Percentiles rank a stretch among this genome's conserved stretches.
Conservation (phyloP, 192 early-diverging fungal species). For the Coemansia sp. region DNA sequence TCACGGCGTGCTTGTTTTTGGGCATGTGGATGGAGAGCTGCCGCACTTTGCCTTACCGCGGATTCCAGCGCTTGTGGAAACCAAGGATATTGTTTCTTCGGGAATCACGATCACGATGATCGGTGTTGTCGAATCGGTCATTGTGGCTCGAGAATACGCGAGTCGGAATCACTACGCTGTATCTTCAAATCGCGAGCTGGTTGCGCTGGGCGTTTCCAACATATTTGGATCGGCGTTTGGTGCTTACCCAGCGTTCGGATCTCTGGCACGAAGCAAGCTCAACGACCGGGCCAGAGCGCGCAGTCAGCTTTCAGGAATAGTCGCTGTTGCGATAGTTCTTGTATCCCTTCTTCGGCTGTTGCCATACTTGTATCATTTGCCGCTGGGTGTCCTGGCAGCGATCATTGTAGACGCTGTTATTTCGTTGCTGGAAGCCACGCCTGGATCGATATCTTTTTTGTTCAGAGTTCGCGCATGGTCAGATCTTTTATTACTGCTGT, state of each 20-base stretch:
- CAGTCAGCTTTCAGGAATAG: slow-evolving; percentile 85
- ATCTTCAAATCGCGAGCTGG: slow-evolving; percentile 93
- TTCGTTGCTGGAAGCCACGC: slow-evolving; percentile 72
- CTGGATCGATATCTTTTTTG: slow-evolving; percentile 78
- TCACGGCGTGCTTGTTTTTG: slow-evolving; percentile 77
- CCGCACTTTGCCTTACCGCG: slow-evolving; percentile 58
- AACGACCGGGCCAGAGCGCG: slow-evolving; percentile 90
- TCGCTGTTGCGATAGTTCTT: slow-evolving; percentile 74
- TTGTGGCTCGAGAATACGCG: slow-evolving; percentile 90
- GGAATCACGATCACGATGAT: slow-evolving; percentile 91
- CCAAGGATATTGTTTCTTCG: slow-evolving; percentile 73
- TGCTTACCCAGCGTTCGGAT: slow-evolving; percentile 80
- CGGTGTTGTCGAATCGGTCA: slow-evolving; percentile 97
- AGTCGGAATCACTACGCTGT: slow-evolving; percentile 89
- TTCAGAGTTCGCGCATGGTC: slow-evolving; percentile 76
- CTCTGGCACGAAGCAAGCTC: slow-evolving; percentile 87
- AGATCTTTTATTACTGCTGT: slow-evolving; percentile 77
- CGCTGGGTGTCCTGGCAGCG: slow-evolving; percentile 74
- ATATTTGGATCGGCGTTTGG: slow-evolving; percentile 79
- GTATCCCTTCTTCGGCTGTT: slow-evolving; percentile 80
- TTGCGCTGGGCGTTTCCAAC: slow-evolving; percentile 91
- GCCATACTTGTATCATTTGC: slow-evolving; percentile 81
- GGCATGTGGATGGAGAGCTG: slow-evolving; percentile 67
- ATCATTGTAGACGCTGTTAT: slow-evolving; percentile 85
- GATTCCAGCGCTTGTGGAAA: slow-evolving; percentile 62